These are phyloP conservation scores for Escovopsis weberi DNA, from an alignment of 2,329 filamentous ascomycete species.

Conservation along the genomic window DNA sequence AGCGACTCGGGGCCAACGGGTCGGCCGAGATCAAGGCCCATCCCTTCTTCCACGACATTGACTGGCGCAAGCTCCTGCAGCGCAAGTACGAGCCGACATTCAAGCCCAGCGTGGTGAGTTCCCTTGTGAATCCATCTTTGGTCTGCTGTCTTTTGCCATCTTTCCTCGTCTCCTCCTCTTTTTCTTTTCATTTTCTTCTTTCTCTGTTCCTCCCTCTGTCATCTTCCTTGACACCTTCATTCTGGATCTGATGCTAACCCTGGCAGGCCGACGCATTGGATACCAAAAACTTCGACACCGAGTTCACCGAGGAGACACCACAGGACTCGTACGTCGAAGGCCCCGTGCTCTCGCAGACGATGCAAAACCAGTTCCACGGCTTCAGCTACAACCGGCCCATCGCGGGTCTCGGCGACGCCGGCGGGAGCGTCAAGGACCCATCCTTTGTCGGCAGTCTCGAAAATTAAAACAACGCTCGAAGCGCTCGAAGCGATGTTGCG, in stretches of 20 bases:
- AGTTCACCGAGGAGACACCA: constrained; percentile 82
- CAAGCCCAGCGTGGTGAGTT: constrained; percentile 86
- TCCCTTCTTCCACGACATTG: constrained; percentile 97
- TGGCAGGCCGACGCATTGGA: constrained; percentile 70
- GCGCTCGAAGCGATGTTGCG: constrained; percentile 16
- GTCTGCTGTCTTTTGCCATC: too few species aligned
- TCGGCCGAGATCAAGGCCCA: constrained; percentile 97
- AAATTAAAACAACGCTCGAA: constrained; percentile 10
- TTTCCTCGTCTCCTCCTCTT: too few species aligned
- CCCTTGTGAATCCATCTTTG: neutral
- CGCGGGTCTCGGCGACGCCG: constrained; percentile 80
- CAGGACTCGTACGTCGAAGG: constrained; percentile 91
- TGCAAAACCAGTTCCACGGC: constrained; percentile 90
- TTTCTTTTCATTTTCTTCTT: too few species aligned
- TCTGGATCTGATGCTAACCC: neutral
- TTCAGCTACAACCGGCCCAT: constrained; percentile 97
- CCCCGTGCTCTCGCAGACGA: constrained; percentile 78
- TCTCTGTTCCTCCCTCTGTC: too few species aligned
- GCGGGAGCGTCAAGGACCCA: constrained; percentile 85
- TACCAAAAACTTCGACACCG: constrained; percentile 79
- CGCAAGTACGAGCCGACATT: constrained; percentile 97
- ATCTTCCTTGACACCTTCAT: neutral
- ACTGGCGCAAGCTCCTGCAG: constrained; percentile 95
- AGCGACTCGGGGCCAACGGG: constrained; percentile 80
- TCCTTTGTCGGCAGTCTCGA: constrained; percentile 49